Evolutionary conservation across 2,329 filamentous ascomycete genomes (phyloP).

Genomic region (Shiraia sp.): DNA sequence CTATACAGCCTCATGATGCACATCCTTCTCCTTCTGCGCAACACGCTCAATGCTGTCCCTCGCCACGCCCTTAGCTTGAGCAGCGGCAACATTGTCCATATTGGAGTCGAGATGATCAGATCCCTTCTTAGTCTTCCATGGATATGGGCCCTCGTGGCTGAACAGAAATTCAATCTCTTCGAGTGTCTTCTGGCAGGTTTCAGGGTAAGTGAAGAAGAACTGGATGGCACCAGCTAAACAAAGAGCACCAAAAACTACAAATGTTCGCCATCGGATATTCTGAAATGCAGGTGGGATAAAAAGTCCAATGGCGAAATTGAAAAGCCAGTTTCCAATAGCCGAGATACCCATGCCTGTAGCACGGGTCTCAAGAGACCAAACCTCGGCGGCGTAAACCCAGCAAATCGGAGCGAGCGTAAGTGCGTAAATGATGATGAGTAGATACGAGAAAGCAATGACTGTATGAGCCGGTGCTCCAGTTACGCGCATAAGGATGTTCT

Average conservation of each 20-base stretch:
- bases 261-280: conserved; percentile 61
- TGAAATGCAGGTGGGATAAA: conserved; percentile 62
- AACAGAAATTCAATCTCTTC: conserved; percentile 44
- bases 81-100: conserved; percentile 24
- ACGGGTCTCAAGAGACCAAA: conserved; percentile 65
- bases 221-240: conserved; percentile 53
- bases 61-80: conserved; percentile 29
- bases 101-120: conserved; percentile 36
- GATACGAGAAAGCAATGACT: conserved; percentile 68
- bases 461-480: conserved; percentile 59
- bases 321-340: conserved; percentile 56
- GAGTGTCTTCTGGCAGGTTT: conserved; percentile 45
- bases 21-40: conserved; percentile 20
- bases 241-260: conserved; percentile 55
- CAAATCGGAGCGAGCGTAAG: conserved; percentile 66
- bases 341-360: conserved; percentile 63
- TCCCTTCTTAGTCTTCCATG: conserved; percentile 45
- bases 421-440: conserved; percentile 66
- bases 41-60: conserved; percentile 25
- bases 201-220: conserved; percentile 51
- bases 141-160: conserved; percentile 33
- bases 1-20: conserved; percentile 1
- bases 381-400: conserved; percentile 69
- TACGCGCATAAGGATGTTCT: conserved; percentile 60
- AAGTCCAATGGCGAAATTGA: conserved; percentile 64